Conservation (phyloP, 1,284 basidiomycete genomes). For the Marasmius sp. region DNA sequence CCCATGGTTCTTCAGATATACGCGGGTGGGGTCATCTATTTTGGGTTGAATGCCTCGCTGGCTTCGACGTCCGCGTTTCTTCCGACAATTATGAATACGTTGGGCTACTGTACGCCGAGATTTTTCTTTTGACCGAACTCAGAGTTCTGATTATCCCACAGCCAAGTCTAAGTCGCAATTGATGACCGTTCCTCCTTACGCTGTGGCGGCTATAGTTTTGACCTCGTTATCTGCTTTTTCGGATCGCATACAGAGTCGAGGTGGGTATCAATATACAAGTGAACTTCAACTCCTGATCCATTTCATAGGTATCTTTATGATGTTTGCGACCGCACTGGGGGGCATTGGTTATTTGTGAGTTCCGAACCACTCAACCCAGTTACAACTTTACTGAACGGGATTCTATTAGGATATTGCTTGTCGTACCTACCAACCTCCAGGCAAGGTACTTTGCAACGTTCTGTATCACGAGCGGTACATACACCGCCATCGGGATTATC, state of each 20-base stretch:
- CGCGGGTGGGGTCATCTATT: constrained; percentile 66
- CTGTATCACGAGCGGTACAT: constrained; percentile 68
- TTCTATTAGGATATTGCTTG: constrained; percentile 8
- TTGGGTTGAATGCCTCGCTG: constrained; percentile 77
- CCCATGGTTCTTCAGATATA: constrained; percentile 47
- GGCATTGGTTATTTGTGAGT: constrained; percentile 69
- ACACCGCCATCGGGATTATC: constrained; percentile 63
- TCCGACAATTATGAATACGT: constrained; percentile 78
- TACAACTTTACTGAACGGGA: background rate
- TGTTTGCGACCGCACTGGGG: constrained; percentile 46
- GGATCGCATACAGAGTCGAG: constrained; percentile 60
- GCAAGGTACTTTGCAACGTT: constrained; percentile 70
- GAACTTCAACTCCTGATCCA: background rate
- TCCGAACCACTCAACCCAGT: background rate
- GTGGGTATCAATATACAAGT: background rate
- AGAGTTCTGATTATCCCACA: constrained; percentile 17
- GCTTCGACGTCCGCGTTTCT: constrained; percentile 83
- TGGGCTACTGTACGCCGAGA: constrained; percentile 50
- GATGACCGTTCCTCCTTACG: constrained; percentile 82
- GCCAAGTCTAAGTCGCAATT: constrained; percentile 60
- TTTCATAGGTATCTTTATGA: constrained; percentile 56
- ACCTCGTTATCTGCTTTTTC: constrained; percentile 65
- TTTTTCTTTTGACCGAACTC: background rate
- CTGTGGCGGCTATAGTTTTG: constrained; percentile 68
- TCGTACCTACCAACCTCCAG: constrained; percentile 37